Percentiles rank a stretch among this genome's conserved stretches.
These are phyloP conservation scores for Arabidopsis hybrid DNA, from an alignment of 441 rosid species.

Conservation along the genomic window DNA sequence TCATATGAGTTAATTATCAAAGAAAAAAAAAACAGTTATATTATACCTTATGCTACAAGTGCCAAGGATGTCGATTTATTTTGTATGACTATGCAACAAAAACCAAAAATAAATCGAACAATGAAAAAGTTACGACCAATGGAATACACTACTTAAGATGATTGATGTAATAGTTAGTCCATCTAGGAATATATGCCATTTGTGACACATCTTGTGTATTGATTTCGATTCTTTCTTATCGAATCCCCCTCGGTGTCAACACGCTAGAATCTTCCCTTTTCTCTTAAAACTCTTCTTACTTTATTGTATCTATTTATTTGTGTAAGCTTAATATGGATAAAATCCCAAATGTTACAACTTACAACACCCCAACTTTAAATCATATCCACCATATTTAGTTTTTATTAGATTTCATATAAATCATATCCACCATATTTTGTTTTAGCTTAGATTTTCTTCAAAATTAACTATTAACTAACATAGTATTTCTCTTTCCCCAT, in stretches of 20 bases:
- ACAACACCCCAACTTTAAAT: background rate
- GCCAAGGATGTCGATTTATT: background rate
- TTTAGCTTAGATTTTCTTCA: background rate
- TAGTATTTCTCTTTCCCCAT: background rate
- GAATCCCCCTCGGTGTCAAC: conserved; percentile 47
- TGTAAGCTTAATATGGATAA: background rate
- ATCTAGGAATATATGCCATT: conserved; percentile 43
- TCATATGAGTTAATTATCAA: conserved; percentile 7
- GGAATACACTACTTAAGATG: conserved; percentile 29
- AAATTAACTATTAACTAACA: background rate
- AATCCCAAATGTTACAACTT: conserved; percentile 8
- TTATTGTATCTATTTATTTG: conserved; percentile 1
- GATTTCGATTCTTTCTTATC: conserved; percentile 46
- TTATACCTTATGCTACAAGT: conserved; percentile 12
- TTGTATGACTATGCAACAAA: background rate
- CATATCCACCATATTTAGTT: background rate
- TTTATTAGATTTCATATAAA: background rate
- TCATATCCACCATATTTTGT: background rate
- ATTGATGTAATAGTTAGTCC: conserved; percentile 41
- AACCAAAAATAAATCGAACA: background rate
- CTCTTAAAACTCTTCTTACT: background rate
- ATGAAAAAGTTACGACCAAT: conserved; percentile 16
- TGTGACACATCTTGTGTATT: conserved; percentile 36
- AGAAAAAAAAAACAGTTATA: background rate
- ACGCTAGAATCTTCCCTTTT: conserved; percentile 41